Evolutionary conservation across 2,329 filamentous ascomycete genomes (phyloP).

Genomic region (Taxawa tesnikishii): DNA sequence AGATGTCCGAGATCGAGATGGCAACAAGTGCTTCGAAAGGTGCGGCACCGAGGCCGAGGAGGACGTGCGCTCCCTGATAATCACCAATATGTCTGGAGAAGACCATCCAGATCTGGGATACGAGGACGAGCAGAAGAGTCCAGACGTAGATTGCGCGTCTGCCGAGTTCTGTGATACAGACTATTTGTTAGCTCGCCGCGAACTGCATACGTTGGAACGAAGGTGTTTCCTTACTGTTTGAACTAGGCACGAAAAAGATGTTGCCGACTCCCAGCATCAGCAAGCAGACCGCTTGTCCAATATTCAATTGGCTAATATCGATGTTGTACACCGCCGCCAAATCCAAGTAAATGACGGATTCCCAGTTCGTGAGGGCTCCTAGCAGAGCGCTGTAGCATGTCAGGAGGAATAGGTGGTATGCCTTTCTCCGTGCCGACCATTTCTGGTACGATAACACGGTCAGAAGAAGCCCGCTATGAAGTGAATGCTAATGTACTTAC

Average conservation of each 20-base stretch:
- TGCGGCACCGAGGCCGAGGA: slow-evolving; percentile 7
- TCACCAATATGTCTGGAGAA: slow-evolving; percentile 8
- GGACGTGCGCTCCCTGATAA: slow-evolving; percentile 6
- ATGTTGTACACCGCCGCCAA: slow-evolving; percentile 6
- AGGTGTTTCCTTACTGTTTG: slow-evolving; percentile 10
- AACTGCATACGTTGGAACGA: too few species aligned
- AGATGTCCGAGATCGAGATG: slow-evolving; percentile 8
- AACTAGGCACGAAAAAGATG: slow-evolving; percentile 8
- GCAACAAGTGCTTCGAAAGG: slow-evolving; percentile 8
- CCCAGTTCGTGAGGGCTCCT: slow-evolving; percentile 11
- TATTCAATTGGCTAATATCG: slow-evolving; percentile 7
- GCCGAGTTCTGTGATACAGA: slow-evolving; percentile 5
- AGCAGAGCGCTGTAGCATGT: slow-evolving; percentile 9
- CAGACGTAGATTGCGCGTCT: slow-evolving; percentile 8
- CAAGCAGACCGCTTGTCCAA: slow-evolving; percentile 5
- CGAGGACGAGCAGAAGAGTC: slow-evolving; percentile 5
- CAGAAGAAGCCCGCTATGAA: not conserved
- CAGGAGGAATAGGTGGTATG: slow-evolving; percentile 7
- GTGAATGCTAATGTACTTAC: not conserved
- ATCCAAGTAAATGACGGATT: slow-evolving; percentile 10
- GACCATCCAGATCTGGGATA: slow-evolving; percentile 8
- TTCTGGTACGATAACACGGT: slow-evolving; percentile 3
- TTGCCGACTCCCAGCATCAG: slow-evolving; percentile 9
- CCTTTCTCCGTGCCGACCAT: slow-evolving; percentile 9
- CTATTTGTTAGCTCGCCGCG: not conserved